phyloP scores from a whole-genome alignment of 768 basidiomycete genomes.

The Agrocybe chaxingu region DNA sequence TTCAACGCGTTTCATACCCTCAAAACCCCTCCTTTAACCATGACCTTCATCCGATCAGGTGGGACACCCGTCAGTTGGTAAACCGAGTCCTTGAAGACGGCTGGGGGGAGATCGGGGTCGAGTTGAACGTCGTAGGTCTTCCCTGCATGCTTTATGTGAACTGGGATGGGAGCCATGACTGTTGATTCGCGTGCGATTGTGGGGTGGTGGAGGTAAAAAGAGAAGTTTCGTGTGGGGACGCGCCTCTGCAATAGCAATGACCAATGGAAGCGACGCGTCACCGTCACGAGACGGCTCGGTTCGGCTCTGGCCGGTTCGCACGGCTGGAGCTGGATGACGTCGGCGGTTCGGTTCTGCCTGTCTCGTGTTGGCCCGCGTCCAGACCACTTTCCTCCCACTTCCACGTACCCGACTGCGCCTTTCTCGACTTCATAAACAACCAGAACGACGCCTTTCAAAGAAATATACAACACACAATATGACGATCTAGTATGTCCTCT shows the following conservation, averaged over 20 bases:
- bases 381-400: constrained; percentile 4
- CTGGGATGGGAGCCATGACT: constrained; percentile 63
- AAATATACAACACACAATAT: constrained; percentile 19
- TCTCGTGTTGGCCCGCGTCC: constrained; percentile 5
- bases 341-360: constrained; percentile 5
- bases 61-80: constrained; percentile 85
- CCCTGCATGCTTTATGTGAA: constrained; percentile 89
- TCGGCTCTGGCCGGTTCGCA: constrained; percentile 5
- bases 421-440: constrained; percentile 1
- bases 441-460: background rate
- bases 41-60: constrained; percentile 92
- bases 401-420: constrained; percentile 15
- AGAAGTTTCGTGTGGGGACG: constrained; percentile 7
- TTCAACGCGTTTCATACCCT: constrained; percentile 52
- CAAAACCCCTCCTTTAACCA: constrained; percentile 89
- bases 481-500: constrained; percentile 42
- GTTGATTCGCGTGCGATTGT: constrained; percentile 1
- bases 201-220: constrained; percentile 10
- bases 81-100: constrained; percentile 79
- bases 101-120: constrained; percentile 65
- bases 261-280: constrained; percentile 18
- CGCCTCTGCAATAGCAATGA: constrained; percentile 14
- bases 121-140: constrained; percentile 71
- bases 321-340: constrained; percentile 14
- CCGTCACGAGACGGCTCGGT: constrained; percentile 19